phyloP scores from a whole-genome alignment of 2,329 filamentous ascomycete species.

The Aspergillus bombycis region DNA sequence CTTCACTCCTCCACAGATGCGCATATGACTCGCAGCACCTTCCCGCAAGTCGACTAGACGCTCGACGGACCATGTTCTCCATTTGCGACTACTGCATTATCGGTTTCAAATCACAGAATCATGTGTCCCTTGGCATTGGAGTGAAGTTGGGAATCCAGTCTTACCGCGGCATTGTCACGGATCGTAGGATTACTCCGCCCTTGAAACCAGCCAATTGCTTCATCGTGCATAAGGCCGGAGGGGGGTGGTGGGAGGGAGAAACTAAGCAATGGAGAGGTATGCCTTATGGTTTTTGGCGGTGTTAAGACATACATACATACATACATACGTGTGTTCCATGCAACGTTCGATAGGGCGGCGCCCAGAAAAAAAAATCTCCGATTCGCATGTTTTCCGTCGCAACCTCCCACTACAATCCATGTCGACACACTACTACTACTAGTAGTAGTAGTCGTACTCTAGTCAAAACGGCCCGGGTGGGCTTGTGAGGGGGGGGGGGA shows the following conservation, averaged over 20 bases:
- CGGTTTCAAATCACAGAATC: slow-evolving; percentile 3
- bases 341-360: slow-evolving; percentile 7
- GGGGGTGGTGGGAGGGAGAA: background rate
- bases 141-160: background rate
- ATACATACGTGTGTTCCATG: slow-evolving; percentile 11
- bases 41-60: background rate
- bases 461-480: slow-evolving; percentile 14
- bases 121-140: background rate
- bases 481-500: slow-evolving; percentile 4
- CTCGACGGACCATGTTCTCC: background rate
- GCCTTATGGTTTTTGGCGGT: slow-evolving; percentile 9
- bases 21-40: slow-evolving; percentile 19
- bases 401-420: slow-evolving; percentile 5
- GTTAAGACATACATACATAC: slow-evolving; percentile 15
- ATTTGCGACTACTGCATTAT: slow-evolving; percentile 3
- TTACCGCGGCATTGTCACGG: slow-evolving; percentile 2
- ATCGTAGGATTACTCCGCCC: slow-evolving; percentile 8
- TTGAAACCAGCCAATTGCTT: slow-evolving; percentile 3
- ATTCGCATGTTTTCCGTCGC: slow-evolving; percentile 14
- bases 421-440: slow-evolving; percentile 7
- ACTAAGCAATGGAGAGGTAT: slow-evolving; percentile 5
- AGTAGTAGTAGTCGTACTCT: background rate
- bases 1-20: background rate
- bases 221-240: slow-evolving; percentile 8
- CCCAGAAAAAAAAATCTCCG: slow-evolving; percentile 20